Evolutionary conservation across 2,329 filamentous ascomycete genomes (phyloP), one percentile per base, ranked within the genome.

Genomic region (Mycosphaerella sp.): DNA sequence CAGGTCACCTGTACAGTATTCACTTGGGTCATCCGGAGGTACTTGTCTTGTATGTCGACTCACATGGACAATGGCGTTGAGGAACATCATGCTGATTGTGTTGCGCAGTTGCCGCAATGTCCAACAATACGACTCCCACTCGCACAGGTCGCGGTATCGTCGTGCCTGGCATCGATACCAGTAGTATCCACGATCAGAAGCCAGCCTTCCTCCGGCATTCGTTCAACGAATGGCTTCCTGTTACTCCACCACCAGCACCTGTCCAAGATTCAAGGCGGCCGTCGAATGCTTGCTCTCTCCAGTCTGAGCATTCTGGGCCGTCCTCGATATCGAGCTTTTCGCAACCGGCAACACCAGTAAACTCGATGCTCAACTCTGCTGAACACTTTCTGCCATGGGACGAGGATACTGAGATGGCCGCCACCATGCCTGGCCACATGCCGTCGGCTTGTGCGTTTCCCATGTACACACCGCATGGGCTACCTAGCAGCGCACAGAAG

Each of bases 191-290:
- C 35, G 54, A 57, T 13, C 50, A 54, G 40, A 49, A 41, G 36
- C 51, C 7, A 17, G 18, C n/a, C 16, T 39, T 21, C 16, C 6
- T 37, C 13, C 39, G n/a, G n/a, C 46, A 50, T 13, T 37, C 45
- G 2, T 58, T 55, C 50, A 52, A 41, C 17, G 57, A 58, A 16
- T 62, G 53, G 57, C 57, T 56, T 12, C 36, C n/a, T n/a, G n/a
- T 60, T 5, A 65, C 64, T 34, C 63, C 64, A 10, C 61, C 63
- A 8, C 60, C 60, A 18, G 62, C 64, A 16, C 57, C 57, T 12
- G 21, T 5, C 5, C 50, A 59, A 34, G 62, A 65, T n/a, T 62
- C 62, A 13, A 57, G 63, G 41, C 49, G 62, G 14, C 60, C 59
- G 8, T 64, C 64, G 12, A 32, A 62, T 14, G 57, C 58, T 14